Evolutionary conservation across 1,284 basidiomycete genomes (phyloP), one percentile per base, ranked within the genome.

Genomic region (Ceratorhiza oryzae-sativae): DNA sequence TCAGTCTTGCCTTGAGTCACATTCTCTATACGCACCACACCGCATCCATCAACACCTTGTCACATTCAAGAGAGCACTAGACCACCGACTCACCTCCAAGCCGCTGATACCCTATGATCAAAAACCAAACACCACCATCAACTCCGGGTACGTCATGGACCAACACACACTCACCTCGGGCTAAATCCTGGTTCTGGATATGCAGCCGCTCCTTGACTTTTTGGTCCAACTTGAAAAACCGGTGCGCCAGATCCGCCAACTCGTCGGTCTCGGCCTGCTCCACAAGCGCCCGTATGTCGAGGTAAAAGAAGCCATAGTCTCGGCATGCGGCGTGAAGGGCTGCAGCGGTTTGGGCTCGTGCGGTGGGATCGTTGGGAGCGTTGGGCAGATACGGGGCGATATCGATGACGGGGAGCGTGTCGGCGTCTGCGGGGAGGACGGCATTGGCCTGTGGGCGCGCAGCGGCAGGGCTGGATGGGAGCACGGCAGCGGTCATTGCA

Each of bases 221-320:
- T 73, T 90, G 86, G 0, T 90, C 87, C 10, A 89, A 79, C 9
- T 79, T 76, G 76, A 95, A 95, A 82, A 95, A 96, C 73, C 86
- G 81, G 23, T 85, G 83, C 1, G 87, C 92, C 1, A 93, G 82
- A 6, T 81, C 78, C 0, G 86, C 80, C 4, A 94, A 84, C 74
- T 90, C 86, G 45, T 88, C 86, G n/a, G 90, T 85, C 76, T 93
- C 90, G 0, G 81, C 77, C 0, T 80, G 79, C 46, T 87, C 81
- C 20, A 88, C 79, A 75, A 84, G 90, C 1, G 83, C 80, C 9
- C 86, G 85, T 49, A 94, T 84, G 71, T 91, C 86, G 60, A 95
- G 83, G 79, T 95, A 96, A 81, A 95, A 94, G 84, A 95, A 95
- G 0, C 93, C 94, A 72, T 88, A 92, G 71, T 91, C 83, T 20